Conservation (phyloP, 1,284 basidiomycete genomes). For the Flammula alnicola region DNA sequence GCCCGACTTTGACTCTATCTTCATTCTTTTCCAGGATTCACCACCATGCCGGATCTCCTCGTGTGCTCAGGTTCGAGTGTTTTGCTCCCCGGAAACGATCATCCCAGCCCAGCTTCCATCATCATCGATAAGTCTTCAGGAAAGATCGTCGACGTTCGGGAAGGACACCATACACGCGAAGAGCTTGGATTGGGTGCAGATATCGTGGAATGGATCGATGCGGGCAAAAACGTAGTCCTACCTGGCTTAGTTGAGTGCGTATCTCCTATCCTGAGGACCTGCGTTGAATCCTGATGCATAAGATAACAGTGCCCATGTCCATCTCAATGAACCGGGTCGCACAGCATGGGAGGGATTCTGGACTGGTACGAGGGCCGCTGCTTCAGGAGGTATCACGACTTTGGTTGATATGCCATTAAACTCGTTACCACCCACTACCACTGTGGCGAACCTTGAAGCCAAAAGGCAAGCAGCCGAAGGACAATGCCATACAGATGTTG, state of each 20-base stretch:
- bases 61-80: conserved; percentile 57
- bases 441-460: conserved; percentile 68
- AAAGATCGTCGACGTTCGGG: conserved; percentile 65
- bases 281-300: neutral
- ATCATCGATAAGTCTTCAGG: conserved; percentile 66
- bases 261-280: conserved; percentile 2
- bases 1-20: neutral
- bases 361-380: conserved; percentile 88
- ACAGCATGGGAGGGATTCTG: conserved; percentile 95
- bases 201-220: conserved; percentile 61
- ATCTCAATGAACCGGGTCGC: conserved; percentile 91
- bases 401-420: conserved; percentile 96
- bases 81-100: conserved; percentile 56
- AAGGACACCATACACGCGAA: conserved; percentile 33
- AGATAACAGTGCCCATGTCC: conserved; percentile 80
- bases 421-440: conserved; percentile 93
- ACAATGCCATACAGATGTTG: conserved; percentile 85
- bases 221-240: conserved; percentile 67
- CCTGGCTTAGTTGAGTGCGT: conserved; percentile 88
- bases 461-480: conserved; percentile 75
- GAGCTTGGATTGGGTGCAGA: conserved; percentile 39
- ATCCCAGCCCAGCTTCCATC: conserved; percentile 72
- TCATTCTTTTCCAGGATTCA: neutral
- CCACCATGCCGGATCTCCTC: conserved; percentile 29
- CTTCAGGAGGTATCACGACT: conserved; percentile 89